Evolutionary conservation across 768 basidiomycete species (phyloP).

Genomic region (Botryobasidium botryosum): DNA sequence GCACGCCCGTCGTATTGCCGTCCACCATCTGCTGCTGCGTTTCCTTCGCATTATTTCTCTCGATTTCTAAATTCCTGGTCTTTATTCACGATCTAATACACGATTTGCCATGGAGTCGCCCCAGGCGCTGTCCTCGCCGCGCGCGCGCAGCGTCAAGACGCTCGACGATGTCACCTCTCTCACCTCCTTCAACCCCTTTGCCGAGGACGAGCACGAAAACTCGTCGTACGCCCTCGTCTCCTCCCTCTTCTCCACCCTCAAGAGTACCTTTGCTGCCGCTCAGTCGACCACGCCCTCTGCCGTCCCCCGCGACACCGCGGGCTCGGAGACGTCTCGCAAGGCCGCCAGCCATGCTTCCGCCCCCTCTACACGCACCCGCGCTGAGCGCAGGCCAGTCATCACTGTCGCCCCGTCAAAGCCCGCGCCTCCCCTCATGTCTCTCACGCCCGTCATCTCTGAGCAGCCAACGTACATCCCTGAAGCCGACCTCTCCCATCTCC

Average conservation of each 20-base stretch:
- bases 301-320: conserved; percentile 14
- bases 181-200: conserved; percentile 82
- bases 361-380: conserved; percentile 35
- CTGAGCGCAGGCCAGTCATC: conserved; percentile 39
- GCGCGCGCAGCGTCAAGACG: neutral
- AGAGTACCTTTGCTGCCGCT: conserved; percentile 50
- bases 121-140: too few relatives aligned
- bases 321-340: neutral
- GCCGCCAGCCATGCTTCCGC: conserved; percentile 16
- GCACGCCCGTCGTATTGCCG: too few relatives aligned
- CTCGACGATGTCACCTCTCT: conserved; percentile 20
- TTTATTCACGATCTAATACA: too few relatives aligned
- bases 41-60: too few relatives aligned
- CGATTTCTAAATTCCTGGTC: too few relatives aligned
- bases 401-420: conserved; percentile 32
- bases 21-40: too few relatives aligned
- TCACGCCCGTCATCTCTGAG: conserved; percentile 74
- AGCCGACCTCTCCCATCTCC: conserved; percentile 36
- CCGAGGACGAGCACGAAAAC: conserved; percentile 83
- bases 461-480: conserved; percentile 48
- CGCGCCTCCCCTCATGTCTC: conserved; percentile 70
- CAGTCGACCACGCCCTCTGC: conserved; percentile 15
- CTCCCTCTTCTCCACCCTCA: conserved; percentile 64
- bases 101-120: too few relatives aligned
- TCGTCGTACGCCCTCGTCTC: conserved; percentile 74